Conservation (phyloP, 1,284 basidiomycete genomes). For the Paramarasmius palmivorus region DNA sequence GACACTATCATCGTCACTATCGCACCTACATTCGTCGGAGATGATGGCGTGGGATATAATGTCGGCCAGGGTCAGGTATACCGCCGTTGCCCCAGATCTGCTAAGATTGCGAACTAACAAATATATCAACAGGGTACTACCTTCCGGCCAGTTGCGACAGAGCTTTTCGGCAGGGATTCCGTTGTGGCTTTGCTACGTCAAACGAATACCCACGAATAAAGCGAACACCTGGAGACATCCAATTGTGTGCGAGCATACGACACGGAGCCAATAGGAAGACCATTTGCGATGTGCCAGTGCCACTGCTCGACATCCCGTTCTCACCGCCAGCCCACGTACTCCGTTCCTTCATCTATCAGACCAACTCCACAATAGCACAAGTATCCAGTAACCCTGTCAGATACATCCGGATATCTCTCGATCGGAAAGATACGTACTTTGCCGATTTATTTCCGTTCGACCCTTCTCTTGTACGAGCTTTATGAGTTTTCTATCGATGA, state of each 20-base stretch:
- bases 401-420: too few relatives aligned
- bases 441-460: too few relatives aligned
- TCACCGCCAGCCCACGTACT: too few relatives aligned
- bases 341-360: too few relatives aligned
- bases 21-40: conserved; percentile 80
- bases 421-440: too few relatives aligned
- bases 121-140: conserved; percentile 23
- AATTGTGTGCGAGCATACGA: background rate
- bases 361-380: too few relatives aligned
- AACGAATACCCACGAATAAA: background rate
- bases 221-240: background rate
- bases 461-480: too few relatives aligned
- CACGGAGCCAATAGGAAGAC: too few relatives aligned
- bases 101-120: background rate
- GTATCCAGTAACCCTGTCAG: too few relatives aligned
- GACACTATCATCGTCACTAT: conserved; percentile 82
- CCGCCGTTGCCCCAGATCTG: background rate
- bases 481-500: too few relatives aligned
- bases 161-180: conserved; percentile 41
- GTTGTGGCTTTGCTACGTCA: conserved; percentile 32
- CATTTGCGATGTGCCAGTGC: too few relatives aligned
- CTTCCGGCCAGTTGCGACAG: conserved; percentile 34
- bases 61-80: conserved; percentile 13
- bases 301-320: too few relatives aligned
- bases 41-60: conserved; percentile 65